Base-by-base conservation (phyloP, 2,329 filamentous ascomycete species). In the Colletotrichum musicola region DNA sequence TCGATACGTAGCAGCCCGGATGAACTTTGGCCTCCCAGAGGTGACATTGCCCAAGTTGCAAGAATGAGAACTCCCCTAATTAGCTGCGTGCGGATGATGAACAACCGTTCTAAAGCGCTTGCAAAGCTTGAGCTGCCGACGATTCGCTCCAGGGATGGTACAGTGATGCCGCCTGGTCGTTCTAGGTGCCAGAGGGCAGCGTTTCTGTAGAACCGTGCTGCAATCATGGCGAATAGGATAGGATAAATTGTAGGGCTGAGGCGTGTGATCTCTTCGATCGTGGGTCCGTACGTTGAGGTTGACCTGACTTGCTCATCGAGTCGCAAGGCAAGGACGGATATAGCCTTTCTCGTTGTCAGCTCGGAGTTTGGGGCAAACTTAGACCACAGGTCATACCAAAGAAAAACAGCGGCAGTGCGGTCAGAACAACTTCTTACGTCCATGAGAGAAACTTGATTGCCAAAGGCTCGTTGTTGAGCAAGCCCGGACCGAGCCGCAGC, bases 61-160 rank as follows among this genome's bases (percentile, higher is more conserved):
- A 67, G n/a, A 3, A 62, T 67, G 0, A 67, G 18, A 25, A 14
- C 7, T 18, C 58, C 64, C 10, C 63, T 0, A 2, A 49, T 14
- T 4, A 58, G 2, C 12, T 18, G 46, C 9, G 64, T 46, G 9
- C 64, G 58, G 18, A 67, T n/a, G 4, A 53, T 6, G 18, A 63
- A 27, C 1, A 62, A 4, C 1, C 64, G 50, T 10, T 67, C 64
- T 4, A 67, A 1, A 27, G 64, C 55, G 27, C 58, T 59, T 2
- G 58, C 64, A 25, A 67, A 62, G 22, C 58, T 62, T 27, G 57
- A 59, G 30, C 64, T 67, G 12, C 64, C 64, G 27, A 67, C 10
- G 13, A 58, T 62, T 20, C 63, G 64, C 10, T 67, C 64, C 1
- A 63, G 51, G 2, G 51, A 47, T 27, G 44, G 35, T 7, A 67